These are phyloP conservation scores for Aspergillus carbonarius DNA, from an alignment of 2,329 filamentous ascomycete genomes.

Conservation along the genomic window DNA sequence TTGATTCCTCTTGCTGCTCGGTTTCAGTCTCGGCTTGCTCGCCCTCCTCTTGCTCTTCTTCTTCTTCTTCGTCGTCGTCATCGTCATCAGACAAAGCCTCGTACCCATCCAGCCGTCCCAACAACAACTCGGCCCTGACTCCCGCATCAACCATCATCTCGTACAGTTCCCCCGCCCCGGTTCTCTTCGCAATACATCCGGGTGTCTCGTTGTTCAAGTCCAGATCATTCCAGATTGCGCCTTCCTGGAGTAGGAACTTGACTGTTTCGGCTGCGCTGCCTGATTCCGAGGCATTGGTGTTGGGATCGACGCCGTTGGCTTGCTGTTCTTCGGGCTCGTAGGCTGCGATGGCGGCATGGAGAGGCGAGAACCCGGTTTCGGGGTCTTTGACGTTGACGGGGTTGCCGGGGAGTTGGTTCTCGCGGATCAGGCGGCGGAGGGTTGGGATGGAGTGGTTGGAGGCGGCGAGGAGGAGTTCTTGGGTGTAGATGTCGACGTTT, in stretches of 20 bases:
- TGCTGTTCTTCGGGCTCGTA: slow-evolving; percentile 48
- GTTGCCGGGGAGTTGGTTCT: slow-evolving; percentile 44
- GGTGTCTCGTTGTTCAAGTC: slow-evolving; percentile 85
- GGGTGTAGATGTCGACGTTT: slow-evolving; percentile 45
- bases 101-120: slow-evolving; percentile 79
- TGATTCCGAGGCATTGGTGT: slow-evolving; percentile 23
- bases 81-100: slow-evolving; percentile 61
- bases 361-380: slow-evolving; percentile 78
- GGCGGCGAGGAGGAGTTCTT: slow-evolving; percentile 65
- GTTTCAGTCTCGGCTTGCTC: slow-evolving; percentile 21
- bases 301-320: slow-evolving; percentile 21
- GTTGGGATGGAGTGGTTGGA: slow-evolving; percentile 66
- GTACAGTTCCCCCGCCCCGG: slow-evolving; percentile 72
- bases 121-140: slow-evolving; percentile 82
- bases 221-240: slow-evolving; percentile 97
- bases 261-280: slow-evolving; percentile 64
- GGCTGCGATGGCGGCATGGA: slow-evolving; percentile 86
- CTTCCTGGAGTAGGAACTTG: slow-evolving; percentile 75
- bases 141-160: slow-evolving; percentile 83
- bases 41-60: slow-evolving; percentile 21
- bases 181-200: slow-evolving; percentile 72
- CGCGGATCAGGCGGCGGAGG: slow-evolving; percentile 68
- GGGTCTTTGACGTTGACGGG: slow-evolving; percentile 77
- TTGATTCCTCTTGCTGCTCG: slow-evolving; percentile 22
- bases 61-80: slow-evolving; percentile 37